Base-by-base conservation (phyloP, 2,329 filamentous ascomycete genomes). In the Diplodia intermedia region DNA sequence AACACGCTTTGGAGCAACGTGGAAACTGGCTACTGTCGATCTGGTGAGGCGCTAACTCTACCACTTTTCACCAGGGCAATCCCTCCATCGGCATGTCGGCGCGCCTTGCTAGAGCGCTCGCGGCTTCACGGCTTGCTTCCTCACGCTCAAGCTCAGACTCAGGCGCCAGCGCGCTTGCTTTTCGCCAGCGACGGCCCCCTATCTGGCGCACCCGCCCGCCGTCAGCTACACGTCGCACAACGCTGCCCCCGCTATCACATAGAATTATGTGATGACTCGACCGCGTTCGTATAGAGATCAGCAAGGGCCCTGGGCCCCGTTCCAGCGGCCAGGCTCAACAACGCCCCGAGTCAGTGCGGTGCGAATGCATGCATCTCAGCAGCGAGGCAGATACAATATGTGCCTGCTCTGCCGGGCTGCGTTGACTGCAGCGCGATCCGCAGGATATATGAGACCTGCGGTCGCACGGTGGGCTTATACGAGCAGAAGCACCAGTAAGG, bases 401-500 rank as follows among this genome's bases (percentile, higher is more conserved):
- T 47, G 43, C 43, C 43, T 47, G 43, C 43, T 50, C 43, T 50
- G 57, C 57, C 57, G 47, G 31, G 29, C 43, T 43, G 40, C 56
- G 20, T 38, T 38, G 55, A 43, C 23, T 60, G 55, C 55, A 60
- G 36, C 57, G 57, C 47, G 60, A 63, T 63, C 60, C 50, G 60
- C 60, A 63, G 60, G 43, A 47, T 63, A 63, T 63, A 50, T 52
- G 50, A 63, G 60, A 63, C 60, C 31, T 26, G 60, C 26, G 18
- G 57, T 62, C 33, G 57, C 57, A 62, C 57, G 57, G 60, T 52
- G 43, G 47, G 43, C 60, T 63, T 63, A 63, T 63, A 63, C 60
- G 60, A 63, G 47, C 50, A 47, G 62, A 65, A 65, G 50, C 62
- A 65, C 62, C 62, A 65, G 62, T 65, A 50, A 65, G 52, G 52